phyloP scores from a whole-genome alignment of 257 asterid species.

The Nicotiana undulata region DNA sequence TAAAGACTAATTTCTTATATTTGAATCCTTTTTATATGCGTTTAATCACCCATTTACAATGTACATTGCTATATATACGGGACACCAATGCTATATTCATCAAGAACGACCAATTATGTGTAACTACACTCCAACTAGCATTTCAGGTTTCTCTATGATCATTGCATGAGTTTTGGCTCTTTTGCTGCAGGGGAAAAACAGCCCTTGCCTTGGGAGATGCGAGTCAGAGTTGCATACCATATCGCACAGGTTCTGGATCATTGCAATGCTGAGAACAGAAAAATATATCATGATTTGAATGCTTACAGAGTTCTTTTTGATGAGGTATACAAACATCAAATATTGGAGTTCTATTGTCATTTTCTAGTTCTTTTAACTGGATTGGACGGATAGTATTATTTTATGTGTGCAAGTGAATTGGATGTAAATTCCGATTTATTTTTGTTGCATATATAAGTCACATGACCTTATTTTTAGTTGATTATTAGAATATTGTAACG shows the following conservation, averaged over 20 bases:
- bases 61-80: background rate
- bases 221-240: conserved; percentile 71
- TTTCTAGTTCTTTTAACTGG: background rate
- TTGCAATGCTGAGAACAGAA: conserved; percentile 63
- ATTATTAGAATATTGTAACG: background rate
- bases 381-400: background rate
- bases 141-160: background rate
- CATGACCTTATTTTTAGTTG: background rate
- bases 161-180: background rate
- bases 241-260: conserved; percentile 84
- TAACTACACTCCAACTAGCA: background rate
- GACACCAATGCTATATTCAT: background rate
- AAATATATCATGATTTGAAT: conserved; percentile 79
- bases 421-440: background rate
- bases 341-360: background rate
- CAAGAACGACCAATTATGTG: background rate
- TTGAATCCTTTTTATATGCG: background rate
- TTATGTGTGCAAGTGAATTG: background rate
- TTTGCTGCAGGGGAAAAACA: conserved; percentile 76
- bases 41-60: background rate
- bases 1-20: background rate
- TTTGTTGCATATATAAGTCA: background rate
- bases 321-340: conserved; percentile 44
- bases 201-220: conserved; percentile 96
- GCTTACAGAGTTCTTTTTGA: conserved; percentile 87